Conservation (phyloP, 2,329 filamentous ascomycete genomes). For the Calonectria pteridis region DNA sequence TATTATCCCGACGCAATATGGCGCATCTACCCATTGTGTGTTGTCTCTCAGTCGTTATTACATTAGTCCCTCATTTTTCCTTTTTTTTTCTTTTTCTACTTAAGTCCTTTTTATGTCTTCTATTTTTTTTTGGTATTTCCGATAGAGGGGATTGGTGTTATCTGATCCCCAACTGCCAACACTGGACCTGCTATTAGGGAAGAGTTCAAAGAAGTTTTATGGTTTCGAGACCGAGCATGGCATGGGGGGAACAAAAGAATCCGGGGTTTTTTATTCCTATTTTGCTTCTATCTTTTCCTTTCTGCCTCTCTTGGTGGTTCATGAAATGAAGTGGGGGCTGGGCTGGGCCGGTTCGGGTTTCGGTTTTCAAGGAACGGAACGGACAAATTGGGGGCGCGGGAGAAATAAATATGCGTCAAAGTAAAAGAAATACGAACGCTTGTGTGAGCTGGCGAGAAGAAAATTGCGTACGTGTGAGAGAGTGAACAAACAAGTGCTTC, state of each 20-base stretch:
- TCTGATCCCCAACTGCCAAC: slow-evolving; percentile 37
- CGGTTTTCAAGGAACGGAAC: slow-evolving; percentile 16
- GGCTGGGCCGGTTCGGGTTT: neutral
- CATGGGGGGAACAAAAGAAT: neutral
- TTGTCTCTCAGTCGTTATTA: slow-evolving; percentile 4
- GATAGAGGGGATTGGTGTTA: slow-evolving; percentile 37
- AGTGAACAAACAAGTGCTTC: neutral
- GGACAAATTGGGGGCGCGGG: neutral
- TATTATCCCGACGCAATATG: neutral
- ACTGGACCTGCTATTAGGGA: slow-evolving; percentile 37
- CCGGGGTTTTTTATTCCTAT: neutral
- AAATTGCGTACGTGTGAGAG: neutral
- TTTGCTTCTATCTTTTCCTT: neutral
- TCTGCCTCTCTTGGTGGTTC: neutral
- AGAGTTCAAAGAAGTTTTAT: slow-evolving; percentile 18
- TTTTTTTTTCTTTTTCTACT: slow-evolving; percentile 2
- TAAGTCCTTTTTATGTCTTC: neutral
- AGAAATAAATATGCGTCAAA: slow-evolving; percentile 1
- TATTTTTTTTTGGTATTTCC: slow-evolving; percentile 4
- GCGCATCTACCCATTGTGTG: neutral
- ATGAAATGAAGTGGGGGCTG: neutral
- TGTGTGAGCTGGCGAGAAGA: neutral
- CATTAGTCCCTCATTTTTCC: neutral
- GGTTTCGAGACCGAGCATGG: slow-evolving; percentile 17
- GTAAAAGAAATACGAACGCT: neutral